phyloP scores from a whole-genome alignment of 495 filamentous ascomycete genomes.

The Penicillium maclennaniae region DNA sequence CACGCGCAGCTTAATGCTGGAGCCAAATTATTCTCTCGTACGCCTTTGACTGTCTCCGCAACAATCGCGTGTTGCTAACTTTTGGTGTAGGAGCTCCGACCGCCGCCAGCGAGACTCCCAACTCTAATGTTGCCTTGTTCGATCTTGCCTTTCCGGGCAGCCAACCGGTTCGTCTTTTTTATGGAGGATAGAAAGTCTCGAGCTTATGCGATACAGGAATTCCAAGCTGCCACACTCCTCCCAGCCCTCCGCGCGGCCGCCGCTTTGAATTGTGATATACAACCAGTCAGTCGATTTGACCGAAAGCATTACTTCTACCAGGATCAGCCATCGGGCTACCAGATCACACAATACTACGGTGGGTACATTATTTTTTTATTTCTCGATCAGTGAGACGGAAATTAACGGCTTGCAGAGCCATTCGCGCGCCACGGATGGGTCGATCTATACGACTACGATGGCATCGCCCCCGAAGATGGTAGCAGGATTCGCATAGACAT shows the following conservation, averaged over 20 bases:
- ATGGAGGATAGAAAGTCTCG: neutral
- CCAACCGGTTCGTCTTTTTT: conserved; percentile 56
- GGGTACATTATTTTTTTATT: conserved; percentile 13
- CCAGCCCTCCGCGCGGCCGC: conserved; percentile 87
- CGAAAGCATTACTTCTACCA: conserved; percentile 99
- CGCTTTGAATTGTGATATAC: conserved; percentile 75
- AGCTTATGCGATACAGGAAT: conserved; percentile 41
- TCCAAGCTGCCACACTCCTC: conserved; percentile 78
- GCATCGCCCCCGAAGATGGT: conserved; percentile 68
- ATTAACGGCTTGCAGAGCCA: conserved; percentile 50
- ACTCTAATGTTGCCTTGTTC: conserved; percentile 82
- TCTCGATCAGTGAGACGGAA: neutral
- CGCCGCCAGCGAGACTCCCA: conserved; percentile 65
- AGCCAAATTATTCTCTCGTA: conserved; percentile 76
- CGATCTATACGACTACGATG: conserved; percentile 68
- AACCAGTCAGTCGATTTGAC: conserved; percentile 76
- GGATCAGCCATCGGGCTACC: conserved; percentile 93
- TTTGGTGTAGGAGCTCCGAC: conserved; percentile 57
- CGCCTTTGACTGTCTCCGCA: conserved; percentile 10
- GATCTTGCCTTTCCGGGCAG: conserved; percentile 87
- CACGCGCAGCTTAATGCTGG: conserved; percentile 92
- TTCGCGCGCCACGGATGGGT: conserved; percentile 77
- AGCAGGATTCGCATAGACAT: conserved; percentile 69
- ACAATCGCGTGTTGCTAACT: neutral
- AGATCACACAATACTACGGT: conserved; percentile 94